Percentiles rank a stretch among this genome's conserved stretches.
These are phyloP conservation scores for Diatrype stigma DNA, from an alignment of 2,329 filamentous ascomycete genomes.

Conservation along the genomic window DNA sequence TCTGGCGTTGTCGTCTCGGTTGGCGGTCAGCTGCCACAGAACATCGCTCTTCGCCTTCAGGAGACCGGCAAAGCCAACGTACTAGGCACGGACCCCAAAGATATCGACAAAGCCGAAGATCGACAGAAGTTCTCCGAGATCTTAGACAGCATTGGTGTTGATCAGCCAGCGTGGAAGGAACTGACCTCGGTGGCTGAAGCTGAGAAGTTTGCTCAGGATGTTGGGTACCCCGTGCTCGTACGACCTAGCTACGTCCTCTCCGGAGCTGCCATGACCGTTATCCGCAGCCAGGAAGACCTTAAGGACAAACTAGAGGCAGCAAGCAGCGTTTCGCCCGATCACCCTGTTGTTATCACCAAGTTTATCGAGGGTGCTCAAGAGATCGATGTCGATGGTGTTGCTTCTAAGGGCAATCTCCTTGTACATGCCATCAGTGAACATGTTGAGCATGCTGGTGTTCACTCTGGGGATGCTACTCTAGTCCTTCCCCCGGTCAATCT, in stretches of 20 bases:
- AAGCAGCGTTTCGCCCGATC: slow-evolving; percentile 85
- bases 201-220: slow-evolving; percentile 77
- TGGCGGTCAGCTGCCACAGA: slow-evolving; percentile 93
- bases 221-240: slow-evolving; percentile 91
- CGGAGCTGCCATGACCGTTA: slow-evolving; percentile 97
- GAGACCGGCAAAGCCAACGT: slow-evolving; percentile 86
- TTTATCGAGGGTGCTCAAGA: slow-evolving; percentile 97
- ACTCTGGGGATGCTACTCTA: slow-evolving; percentile 94
- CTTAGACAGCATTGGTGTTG: slow-evolving; percentile 91
- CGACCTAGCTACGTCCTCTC: slow-evolving; percentile 94
- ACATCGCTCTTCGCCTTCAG: slow-evolving; percentile 92
- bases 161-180: slow-evolving; percentile 98
- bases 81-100: slow-evolving; percentile 84
- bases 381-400: slow-evolving; percentile 94
- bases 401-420: slow-evolving; percentile 78
- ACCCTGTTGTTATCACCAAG: slow-evolving; percentile 97
- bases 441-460: slow-evolving; percentile 93
- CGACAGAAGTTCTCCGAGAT: slow-evolving; percentile 98
- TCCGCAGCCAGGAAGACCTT: slow-evolving; percentile 80
- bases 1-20: slow-evolving; percentile 91
- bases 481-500: slow-evolving; percentile 83
- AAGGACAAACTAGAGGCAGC: slow-evolving; percentile 94
- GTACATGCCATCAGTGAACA: slow-evolving; percentile 93
- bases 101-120: slow-evolving; percentile 98
- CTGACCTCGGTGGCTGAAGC: slow-evolving; percentile 84